Conservation (phyloP, 2,329 filamentous ascomycete genomes). For the Penicillium crustosum region DNA sequence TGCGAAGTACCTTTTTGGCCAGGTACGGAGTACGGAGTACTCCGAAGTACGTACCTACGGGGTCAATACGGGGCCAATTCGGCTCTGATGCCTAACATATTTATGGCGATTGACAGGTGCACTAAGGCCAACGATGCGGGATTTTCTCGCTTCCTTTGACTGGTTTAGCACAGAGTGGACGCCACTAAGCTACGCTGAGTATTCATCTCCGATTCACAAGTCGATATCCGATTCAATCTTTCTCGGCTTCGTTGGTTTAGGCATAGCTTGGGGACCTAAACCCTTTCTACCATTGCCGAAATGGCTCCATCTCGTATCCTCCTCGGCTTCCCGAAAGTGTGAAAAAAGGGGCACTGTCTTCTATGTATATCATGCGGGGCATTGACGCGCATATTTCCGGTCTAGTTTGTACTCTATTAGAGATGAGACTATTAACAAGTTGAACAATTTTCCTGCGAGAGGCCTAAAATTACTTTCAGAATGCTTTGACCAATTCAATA, state of each 20-base stretch:
- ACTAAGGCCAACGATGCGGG: neutral
- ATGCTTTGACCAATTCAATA: neutral
- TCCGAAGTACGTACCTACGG: neutral
- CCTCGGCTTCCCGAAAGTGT: slow-evolving; percentile 4
- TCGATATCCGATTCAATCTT: neutral
- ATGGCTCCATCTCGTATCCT: neutral
- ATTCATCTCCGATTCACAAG: neutral
- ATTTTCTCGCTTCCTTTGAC: neutral
- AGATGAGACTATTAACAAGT: neutral
- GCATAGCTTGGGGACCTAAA: neutral
- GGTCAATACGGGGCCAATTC: neutral
- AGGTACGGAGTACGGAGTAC: neutral
- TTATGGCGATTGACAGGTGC: neutral
- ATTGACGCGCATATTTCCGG: neutral
- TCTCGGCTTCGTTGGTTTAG: neutral
- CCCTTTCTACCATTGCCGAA: neutral
- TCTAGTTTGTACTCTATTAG: neutral
- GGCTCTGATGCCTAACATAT: neutral
- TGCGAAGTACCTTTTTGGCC: neutral
- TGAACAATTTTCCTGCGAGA: neutral
- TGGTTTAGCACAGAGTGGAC: neutral
- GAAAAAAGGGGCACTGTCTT: neutral
- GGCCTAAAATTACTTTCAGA: neutral
- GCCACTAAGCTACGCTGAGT: neutral
- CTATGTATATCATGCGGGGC: neutral